Evolutionary conservation across 192 early-diverging fungal species (phyloP).

Genomic region (Gaertneriomyces semiglobifer): DNA sequence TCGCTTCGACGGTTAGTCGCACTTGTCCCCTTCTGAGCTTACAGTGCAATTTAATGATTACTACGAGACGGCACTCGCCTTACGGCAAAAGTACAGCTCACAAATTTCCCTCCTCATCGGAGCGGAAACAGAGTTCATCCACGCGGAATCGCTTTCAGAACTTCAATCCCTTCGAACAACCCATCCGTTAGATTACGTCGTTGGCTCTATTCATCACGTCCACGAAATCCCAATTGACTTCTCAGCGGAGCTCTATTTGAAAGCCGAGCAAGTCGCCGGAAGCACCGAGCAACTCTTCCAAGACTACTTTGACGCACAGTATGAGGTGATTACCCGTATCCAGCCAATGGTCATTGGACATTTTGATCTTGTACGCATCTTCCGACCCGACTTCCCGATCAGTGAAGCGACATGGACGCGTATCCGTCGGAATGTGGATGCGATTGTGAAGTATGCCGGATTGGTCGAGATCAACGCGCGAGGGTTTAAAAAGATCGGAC

Average conservation of each 20-base stretch:
- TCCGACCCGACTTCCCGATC: constrained; percentile 45
- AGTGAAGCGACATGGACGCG: constrained; percentile 48
- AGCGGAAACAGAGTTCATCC: constrained; percentile 86
- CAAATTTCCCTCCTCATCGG: constrained; percentile 69
- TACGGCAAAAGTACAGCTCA: constrained; percentile 61
- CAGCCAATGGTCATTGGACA: constrained; percentile 89
- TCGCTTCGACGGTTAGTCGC: constrained; percentile 38
- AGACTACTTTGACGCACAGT: constrained; percentile 88
- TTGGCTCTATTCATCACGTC: constrained; percentile 93
- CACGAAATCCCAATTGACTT: constrained; percentile 80
- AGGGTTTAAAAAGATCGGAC: constrained; percentile 86
- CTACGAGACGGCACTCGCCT: constrained; percentile 64
- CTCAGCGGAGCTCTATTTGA: constrained; percentile 54
- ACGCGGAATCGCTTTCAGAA: constrained; percentile 44
- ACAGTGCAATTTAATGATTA: constrained; percentile 63
- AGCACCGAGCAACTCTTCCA: constrained; percentile 54
- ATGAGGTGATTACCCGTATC: constrained; percentile 63
- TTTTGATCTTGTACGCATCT: constrained; percentile 91
- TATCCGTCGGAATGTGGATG: constrained; percentile 76
- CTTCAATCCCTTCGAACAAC: constrained; percentile 46
- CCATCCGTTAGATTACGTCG: constrained; percentile 74
- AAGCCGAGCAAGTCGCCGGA: constrained; percentile 37
- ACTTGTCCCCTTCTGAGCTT: constrained; percentile 64
- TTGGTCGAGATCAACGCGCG: constrained; percentile 92
- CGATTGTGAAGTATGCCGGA: constrained; percentile 73